These are phyloP conservation scores for Whalleya microplaca DNA, from an alignment of 2,329 filamentous ascomycete genomes.

Conservation along the genomic window DNA sequence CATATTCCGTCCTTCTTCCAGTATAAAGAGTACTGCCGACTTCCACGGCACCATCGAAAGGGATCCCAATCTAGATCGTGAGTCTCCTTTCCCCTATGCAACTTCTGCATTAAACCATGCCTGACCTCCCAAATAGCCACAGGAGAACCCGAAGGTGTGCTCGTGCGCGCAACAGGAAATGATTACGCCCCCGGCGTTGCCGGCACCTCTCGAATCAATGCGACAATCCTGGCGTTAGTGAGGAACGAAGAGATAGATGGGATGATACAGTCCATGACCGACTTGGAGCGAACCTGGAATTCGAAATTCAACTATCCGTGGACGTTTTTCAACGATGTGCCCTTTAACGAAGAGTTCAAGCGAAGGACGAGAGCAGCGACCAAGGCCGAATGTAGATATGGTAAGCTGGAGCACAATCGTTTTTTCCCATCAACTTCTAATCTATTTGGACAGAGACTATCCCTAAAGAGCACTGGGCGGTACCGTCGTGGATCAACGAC, in stretches of 20 bases:
- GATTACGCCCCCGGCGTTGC: constrained; percentile 78
- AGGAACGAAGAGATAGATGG: constrained; percentile 86
- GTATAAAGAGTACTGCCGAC: constrained; percentile 44
- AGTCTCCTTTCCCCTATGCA: constrained; percentile 37
- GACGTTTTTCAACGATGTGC: constrained; percentile 98
- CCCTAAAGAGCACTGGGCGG: constrained; percentile 92
- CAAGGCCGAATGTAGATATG: constrained; percentile 85
- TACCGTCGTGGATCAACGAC: constrained; percentile 88
- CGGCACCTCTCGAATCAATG: constrained; percentile 84
- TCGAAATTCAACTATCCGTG: constrained; percentile 99
- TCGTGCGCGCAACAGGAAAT: constrained; percentile 74
- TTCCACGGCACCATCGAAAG: constrained; percentile 55
- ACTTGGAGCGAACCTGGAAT: constrained; percentile 96
- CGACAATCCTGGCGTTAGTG: constrained; percentile 88
- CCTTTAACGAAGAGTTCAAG: constrained; percentile 94
- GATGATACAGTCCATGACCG: constrained; percentile 85
- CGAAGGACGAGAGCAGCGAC: constrained; percentile 76
- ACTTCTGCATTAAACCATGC: not conserved
- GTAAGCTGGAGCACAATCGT: constrained; percentile 47
- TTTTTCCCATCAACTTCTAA: constrained; percentile 31
- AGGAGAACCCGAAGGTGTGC: constrained; percentile 76
- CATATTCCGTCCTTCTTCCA: constrained; percentile 61
- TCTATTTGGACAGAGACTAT: constrained; percentile 69
- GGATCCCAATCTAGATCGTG: constrained; percentile 88
- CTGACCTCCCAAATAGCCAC: constrained; percentile 60